Evolutionary conservation across 768 basidiomycete species (phyloP).

Genomic region (Saitozyma podzolica): DNA sequence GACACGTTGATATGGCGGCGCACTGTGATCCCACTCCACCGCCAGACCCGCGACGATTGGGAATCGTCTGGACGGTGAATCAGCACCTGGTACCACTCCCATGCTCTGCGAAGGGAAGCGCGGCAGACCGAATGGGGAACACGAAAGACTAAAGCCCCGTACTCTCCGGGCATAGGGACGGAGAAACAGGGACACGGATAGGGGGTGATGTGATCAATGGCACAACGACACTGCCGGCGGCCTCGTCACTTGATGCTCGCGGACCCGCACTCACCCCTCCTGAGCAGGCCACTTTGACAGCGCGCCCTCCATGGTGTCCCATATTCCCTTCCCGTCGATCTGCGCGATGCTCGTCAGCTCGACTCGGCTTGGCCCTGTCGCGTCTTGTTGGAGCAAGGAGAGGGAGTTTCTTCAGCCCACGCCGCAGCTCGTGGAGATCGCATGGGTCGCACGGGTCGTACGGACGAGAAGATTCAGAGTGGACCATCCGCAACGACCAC

Average conservation of each 20-base stretch:
- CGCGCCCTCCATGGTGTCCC: slow-evolving; percentile 73
- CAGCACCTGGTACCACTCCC: neutral
- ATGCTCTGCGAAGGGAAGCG: no score
- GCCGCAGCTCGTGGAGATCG: neutral
- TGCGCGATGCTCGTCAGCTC: slow-evolving; percentile 6
- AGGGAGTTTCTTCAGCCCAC: no score
- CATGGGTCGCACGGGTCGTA: no score
- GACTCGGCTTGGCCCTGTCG: no score
- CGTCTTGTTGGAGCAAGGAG: no score
- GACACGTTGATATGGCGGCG: slow-evolving; percentile 69
- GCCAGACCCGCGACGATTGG: slow-evolving; percentile 81
- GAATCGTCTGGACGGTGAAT: slow-evolving; percentile 66
- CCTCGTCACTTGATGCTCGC: slow-evolving; percentile 13
- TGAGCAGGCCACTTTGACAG: slow-evolving; percentile 81
- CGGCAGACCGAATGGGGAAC: no score
- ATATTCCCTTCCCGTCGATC: slow-evolving; percentile 68
- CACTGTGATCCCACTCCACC: slow-evolving; percentile 81
- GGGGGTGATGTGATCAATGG: no score
- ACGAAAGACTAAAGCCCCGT: no score
- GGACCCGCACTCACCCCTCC: slow-evolving; percentile 65
- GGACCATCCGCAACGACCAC: neutral
- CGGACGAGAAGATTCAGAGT: no score
- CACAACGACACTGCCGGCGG: no score
- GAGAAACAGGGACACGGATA: no score
- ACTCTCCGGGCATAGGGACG: no score